Evolutionary conservation across 176 grass and related monocot species (phyloP).

Genomic region (Zea mays): DNA sequence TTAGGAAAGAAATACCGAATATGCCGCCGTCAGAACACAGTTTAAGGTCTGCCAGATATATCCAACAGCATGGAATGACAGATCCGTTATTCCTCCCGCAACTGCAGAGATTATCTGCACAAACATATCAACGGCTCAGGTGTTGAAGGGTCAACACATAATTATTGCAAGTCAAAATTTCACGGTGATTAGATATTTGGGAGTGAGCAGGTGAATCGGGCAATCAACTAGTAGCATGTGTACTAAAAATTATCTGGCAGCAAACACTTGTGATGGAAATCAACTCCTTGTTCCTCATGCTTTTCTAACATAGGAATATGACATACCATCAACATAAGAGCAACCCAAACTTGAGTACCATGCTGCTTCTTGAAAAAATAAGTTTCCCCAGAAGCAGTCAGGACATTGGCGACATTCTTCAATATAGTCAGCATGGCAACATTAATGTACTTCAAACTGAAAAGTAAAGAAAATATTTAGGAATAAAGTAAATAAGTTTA

Average conservation of each 20-base stretch:
- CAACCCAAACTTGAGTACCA: constrained; percentile 81
- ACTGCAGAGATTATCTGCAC: too few relatives aligned
- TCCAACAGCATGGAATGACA: too few relatives aligned
- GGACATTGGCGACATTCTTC: constrained; percentile 93
- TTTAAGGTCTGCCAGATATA: too few relatives aligned
- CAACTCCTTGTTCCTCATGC: neutral
- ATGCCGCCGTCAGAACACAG: too few relatives aligned
- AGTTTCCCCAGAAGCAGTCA: constrained; percentile 91
- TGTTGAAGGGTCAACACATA: too few relatives aligned
- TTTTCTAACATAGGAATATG: constrained; percentile 26
- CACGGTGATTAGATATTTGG: neutral
- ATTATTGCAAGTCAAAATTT: neutral
- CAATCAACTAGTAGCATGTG: constrained; percentile 18
- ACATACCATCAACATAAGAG: constrained; percentile 85
- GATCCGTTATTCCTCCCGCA: too few relatives aligned
- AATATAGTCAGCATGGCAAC: constrained; percentile 96
- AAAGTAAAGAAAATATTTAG: constrained; percentile 40
- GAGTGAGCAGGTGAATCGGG: neutral
- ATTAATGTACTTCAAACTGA: constrained; percentile 97
- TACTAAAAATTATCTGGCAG: neutral
- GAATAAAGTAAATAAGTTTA: constrained; percentile 1
- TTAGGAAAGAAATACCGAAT: too few relatives aligned
- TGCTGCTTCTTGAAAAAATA: constrained; percentile 91
- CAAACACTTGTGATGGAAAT: neutral
- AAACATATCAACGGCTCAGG: too few relatives aligned